Percentiles rank a stretch among this genome's conserved stretches.
These are phyloP conservation scores for Arthrobotrys musiformis DNA, from an alignment of 2,329 filamentous ascomycete genomes.

Conservation along the genomic window DNA sequence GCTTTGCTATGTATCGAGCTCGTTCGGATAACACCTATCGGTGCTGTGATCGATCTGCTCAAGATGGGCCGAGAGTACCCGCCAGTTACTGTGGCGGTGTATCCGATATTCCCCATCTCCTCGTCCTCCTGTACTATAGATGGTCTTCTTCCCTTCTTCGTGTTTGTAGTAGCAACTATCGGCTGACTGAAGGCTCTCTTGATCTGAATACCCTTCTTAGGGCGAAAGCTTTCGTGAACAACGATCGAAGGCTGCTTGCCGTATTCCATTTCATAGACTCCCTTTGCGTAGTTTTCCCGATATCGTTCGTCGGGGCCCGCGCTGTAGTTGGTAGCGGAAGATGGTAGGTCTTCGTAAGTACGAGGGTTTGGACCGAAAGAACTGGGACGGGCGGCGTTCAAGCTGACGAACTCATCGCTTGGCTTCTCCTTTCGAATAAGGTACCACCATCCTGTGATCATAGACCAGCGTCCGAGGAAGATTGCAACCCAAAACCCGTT, in stretches of 20 bases:
- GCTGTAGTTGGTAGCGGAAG: conserved; percentile 49
- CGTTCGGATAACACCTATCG: conserved; percentile 26
- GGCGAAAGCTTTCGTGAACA: conserved; percentile 46
- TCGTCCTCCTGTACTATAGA: conserved; percentile 33
- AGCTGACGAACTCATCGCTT: conserved; percentile 86
- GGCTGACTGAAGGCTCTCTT: conserved; percentile 32
- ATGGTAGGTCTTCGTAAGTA: conserved; percentile 51
- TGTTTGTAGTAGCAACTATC: neutral
- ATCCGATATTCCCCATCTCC: conserved; percentile 36
- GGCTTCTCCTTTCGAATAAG: conserved; percentile 68
- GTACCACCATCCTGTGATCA: conserved; percentile 84
- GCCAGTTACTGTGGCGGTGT: conserved; percentile 37
- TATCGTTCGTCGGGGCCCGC: conserved; percentile 21
- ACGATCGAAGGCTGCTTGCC: conserved; percentile 47
- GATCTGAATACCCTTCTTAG: conserved; percentile 17
- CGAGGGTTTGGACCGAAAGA: conserved; percentile 66
- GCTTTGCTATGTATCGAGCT: conserved; percentile 12
- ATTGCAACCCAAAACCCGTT: conserved; percentile 87
- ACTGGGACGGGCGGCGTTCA: conserved; percentile 78
- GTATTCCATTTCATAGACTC: conserved; percentile 50
- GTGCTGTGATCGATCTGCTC: conserved; percentile 36
- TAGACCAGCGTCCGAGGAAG: conserved; percentile 83
- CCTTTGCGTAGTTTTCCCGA: conserved; percentile 34
- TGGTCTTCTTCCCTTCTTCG: conserved; percentile 23
- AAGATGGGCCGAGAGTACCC: conserved; percentile 21